These are phyloP conservation scores for Glarea lozoyensis DNA, from an alignment of 495 filamentous ascomycete genomes.

Conservation along the genomic window DNA sequence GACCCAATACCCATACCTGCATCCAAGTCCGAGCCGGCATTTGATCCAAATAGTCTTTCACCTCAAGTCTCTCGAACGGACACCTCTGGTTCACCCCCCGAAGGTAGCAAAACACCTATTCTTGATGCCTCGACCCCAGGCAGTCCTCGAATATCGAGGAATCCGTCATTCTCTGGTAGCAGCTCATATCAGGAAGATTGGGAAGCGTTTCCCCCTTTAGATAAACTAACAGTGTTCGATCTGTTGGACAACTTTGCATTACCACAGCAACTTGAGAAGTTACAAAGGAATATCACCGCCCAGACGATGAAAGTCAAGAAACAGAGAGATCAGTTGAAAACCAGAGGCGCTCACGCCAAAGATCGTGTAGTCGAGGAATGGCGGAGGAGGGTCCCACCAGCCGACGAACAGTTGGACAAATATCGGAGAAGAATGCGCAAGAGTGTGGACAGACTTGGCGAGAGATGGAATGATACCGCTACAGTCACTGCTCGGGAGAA, in stretches of 20 bases:
- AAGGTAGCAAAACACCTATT: constrained; percentile 33
- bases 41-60: constrained; percentile 12
- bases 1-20: constrained; percentile 28
- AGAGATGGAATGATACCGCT: constrained; percentile 80
- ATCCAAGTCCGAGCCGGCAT: constrained; percentile 5
- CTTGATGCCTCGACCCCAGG: constrained; percentile 34
- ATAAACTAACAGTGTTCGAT: constrained; percentile 86
- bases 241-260: constrained; percentile 89
- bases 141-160: constrained; percentile 54
- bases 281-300: constrained; percentile 67
- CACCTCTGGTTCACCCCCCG: constrained; percentile 28
- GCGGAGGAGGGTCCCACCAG: constrained; percentile 69
- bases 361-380: constrained; percentile 83
- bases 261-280: constrained; percentile 77
- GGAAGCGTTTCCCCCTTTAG: constrained; percentile 78
- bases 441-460: constrained; percentile 78
- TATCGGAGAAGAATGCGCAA: constrained; percentile 80
- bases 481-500: constrained; percentile 88
- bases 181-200: constrained; percentile 82
- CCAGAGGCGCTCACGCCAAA: constrained; percentile 15
- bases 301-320: constrained; percentile 79
- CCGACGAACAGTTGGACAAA: constrained; percentile 86
- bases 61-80: constrained; percentile 24
- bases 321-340: constrained; percentile 53
- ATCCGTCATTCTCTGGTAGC: constrained; percentile 65